Conservation (phyloP, 805 yeast species). For the Suhomyces sp. region DNA sequence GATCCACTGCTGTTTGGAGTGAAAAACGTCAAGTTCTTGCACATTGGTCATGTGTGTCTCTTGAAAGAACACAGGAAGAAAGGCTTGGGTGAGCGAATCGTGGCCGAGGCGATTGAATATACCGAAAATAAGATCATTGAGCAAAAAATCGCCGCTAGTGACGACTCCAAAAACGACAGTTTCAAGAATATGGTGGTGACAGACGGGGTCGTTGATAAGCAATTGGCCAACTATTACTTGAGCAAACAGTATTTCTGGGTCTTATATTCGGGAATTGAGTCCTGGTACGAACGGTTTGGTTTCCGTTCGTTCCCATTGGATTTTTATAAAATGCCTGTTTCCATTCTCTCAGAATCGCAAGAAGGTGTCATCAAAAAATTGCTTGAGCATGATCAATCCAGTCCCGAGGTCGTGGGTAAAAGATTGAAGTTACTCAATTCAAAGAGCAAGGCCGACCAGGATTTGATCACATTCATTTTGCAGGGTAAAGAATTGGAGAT, state of each 20-base stretch:
- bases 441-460: constrained; percentile 24
- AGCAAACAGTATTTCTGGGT: constrained; percentile 39
- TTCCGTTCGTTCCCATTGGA: constrained; percentile 42
- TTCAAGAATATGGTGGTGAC: constrained; percentile 32
- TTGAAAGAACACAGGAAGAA: constrained; percentile 22
- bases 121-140: constrained; percentile 32
- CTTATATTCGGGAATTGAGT: constrained; percentile 74
- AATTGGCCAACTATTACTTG: constrained; percentile 34
- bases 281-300: constrained; percentile 64
- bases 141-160: constrained; percentile 22
- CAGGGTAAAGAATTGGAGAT: constrained; percentile 37
- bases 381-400: constrained; percentile 8
- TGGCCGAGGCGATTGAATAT: constrained; percentile 27
- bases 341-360: constrained; percentile 16
- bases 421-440: constrained; percentile 26
- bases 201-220: constrained; percentile 27
- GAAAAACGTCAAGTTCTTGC: constrained; percentile 25
- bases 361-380: constrained; percentile 25
- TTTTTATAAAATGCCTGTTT: constrained; percentile 31
- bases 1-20: constrained; percentile 35
- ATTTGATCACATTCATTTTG: constrained; percentile 29
- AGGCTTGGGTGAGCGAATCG: constrained; percentile 30
- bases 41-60: constrained; percentile 29
- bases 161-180: constrained; percentile 24
- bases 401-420: constrained; percentile 25